Percentiles rank a stretch among this genome's conserved stretches.
Conservation (phyloP, 257 asterid genomes). For the Coffea canephora region DNA sequence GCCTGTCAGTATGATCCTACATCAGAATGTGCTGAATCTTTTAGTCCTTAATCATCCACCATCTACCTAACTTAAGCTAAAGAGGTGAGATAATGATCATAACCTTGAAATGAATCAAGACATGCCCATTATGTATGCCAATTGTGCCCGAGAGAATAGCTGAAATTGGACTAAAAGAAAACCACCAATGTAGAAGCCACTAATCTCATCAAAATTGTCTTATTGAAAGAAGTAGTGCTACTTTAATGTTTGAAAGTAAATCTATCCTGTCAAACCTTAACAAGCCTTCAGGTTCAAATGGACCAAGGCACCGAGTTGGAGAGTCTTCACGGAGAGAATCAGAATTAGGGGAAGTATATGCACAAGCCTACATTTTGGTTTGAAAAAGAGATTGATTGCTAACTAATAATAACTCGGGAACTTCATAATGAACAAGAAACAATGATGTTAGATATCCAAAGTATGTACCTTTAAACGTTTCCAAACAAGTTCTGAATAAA, state of each 20-base stretch:
- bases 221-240: not conserved
- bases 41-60: not conserved
- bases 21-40: not conserved
- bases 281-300: conserved; percentile 89
- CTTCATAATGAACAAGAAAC: not conserved
- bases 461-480: conserved; percentile 40
- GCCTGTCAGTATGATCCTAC: conserved; percentile 78
- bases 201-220: not conserved
- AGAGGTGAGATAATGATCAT: not conserved
- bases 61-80: not conserved
- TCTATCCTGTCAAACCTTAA: conserved; percentile 42
- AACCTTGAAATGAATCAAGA: conserved; percentile 77
- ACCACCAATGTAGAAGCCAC: conserved; percentile 4
- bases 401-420: no score
- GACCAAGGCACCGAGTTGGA: conserved; percentile 78
- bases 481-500: conserved; percentile 73
- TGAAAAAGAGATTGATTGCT: not conserved
- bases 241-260: not conserved
- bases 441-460: not conserved
- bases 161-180: conserved; percentile 58
- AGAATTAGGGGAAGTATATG: conserved; percentile 59
- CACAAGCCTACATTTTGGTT: conserved; percentile 58
- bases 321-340: conserved; percentile 63
- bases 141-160: conserved; percentile 78
- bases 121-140: conserved; percentile 90